Evolutionary conservation across 352 stramenopile genomes (phyloP).

Genomic region (Globisporangium cystogenes): DNA sequence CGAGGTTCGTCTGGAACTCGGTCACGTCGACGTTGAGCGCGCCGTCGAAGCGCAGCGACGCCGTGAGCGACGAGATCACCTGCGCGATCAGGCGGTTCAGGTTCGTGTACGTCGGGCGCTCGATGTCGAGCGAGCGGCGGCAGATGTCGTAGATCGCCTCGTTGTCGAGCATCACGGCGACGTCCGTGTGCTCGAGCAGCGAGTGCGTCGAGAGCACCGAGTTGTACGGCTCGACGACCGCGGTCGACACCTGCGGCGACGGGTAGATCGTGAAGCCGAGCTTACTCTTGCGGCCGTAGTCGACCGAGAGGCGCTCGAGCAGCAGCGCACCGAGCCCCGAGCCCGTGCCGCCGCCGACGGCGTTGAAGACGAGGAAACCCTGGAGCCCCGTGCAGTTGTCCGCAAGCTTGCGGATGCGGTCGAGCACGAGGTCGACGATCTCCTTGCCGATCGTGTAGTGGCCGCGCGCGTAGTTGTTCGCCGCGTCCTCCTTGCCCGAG

Average conservation of each 20-base stretch:
- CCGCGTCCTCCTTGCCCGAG: conserved; percentile 96
- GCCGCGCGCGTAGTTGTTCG: conserved; percentile 90
- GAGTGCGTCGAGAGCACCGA: conserved; percentile 96
- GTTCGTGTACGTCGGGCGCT: conserved; percentile 99
- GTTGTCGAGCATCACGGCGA: conserved; percentile 98
- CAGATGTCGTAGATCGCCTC: conserved; percentile 99
- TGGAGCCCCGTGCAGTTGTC: conserved; percentile 97
- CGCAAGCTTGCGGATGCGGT: conserved; percentile 96
- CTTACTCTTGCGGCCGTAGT: conserved; percentile 98
- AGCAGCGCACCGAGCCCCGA: conserved; percentile 97
- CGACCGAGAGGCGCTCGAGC: conserved; percentile 95
- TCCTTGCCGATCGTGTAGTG: conserved; percentile 95
- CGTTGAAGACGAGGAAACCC: conserved; percentile 98
- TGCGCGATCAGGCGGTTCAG: conserved; percentile 97
- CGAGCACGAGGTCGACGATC: conserved; percentile 96
- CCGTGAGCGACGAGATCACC: conserved; percentile 97
- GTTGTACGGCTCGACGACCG: conserved; percentile 98
- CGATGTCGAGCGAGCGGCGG: conserved; percentile 96
- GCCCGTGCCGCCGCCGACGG: conserved; percentile 96
- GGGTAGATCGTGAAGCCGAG: conserved; percentile 98
- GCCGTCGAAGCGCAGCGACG: conserved; percentile 97
- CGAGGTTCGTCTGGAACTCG: conserved; percentile 99
- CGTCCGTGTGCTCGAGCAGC: conserved; percentile 97
- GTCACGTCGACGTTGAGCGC: conserved; percentile 98
- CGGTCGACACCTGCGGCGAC: conserved; percentile 94